A percentile compares a stretch with the other conserved stretches of the same genome.
phyloP scores from a whole-genome alignment of 1,284 basidiomycete genomes.

The Wolfiporia cocos region DNA sequence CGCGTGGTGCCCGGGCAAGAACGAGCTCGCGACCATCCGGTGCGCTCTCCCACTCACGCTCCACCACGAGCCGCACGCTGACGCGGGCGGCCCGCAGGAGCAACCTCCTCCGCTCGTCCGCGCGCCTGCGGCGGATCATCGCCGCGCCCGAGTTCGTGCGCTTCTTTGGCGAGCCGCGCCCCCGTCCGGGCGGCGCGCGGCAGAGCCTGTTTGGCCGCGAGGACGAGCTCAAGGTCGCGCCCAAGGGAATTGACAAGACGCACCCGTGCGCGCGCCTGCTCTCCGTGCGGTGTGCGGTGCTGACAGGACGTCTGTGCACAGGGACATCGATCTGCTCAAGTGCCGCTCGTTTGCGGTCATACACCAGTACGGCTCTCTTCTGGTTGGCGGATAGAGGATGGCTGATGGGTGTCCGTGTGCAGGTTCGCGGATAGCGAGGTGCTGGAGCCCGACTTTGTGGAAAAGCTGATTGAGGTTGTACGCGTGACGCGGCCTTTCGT shows the following conservation, averaged over 20 bases:
- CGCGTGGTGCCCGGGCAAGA: slow-evolving; percentile 78
- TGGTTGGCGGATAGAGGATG: neutral
- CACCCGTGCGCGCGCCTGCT: no score
- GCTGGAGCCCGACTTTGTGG: slow-evolving; percentile 57
- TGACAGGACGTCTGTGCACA: slow-evolving; percentile 22
- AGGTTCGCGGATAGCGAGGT: slow-evolving; percentile 81
- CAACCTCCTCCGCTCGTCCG: slow-evolving; percentile 59
- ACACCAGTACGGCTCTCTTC: slow-evolving; percentile 42
- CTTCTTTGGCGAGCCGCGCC: slow-evolving; percentile 66
- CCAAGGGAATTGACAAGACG: slow-evolving; percentile 81
- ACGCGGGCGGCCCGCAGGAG: slow-evolving; percentile 33
- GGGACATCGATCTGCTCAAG: slow-evolving; percentile 84
- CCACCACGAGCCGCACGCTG: slow-evolving; percentile 54
- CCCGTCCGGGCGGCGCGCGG: slow-evolving; percentile 52
- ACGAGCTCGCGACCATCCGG: slow-evolving; percentile 73
- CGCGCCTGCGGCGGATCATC: slow-evolving; percentile 61
- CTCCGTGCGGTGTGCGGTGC: no score
- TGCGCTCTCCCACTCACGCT: slow-evolving; percentile 22
- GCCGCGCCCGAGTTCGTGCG: slow-evolving; percentile 60
- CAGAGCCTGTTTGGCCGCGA: slow-evolving; percentile 77
- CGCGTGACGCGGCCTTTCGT: slow-evolving; percentile 70
- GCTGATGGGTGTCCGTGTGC: neutral
- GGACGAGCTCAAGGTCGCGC: slow-evolving; percentile 81
- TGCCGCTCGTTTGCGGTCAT: slow-evolving; percentile 75
- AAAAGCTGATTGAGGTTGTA: slow-evolving; percentile 51